Base-by-base conservation (phyloP, 371 early-diverging fungal genomes). In the Lichtheimia ramosa region DNA sequence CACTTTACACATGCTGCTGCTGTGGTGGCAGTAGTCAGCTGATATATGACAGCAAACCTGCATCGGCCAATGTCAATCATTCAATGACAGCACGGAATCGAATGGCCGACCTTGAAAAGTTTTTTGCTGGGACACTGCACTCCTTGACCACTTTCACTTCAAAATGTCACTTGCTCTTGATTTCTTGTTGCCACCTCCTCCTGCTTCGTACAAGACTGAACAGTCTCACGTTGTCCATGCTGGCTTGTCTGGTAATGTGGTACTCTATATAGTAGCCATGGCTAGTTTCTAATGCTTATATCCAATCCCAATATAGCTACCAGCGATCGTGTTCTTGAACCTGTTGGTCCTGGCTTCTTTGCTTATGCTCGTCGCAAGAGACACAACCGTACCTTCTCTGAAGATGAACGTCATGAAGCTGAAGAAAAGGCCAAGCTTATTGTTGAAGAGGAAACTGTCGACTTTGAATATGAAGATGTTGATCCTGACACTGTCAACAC, bases 401-500 rank as follows among this genome's bases (percentile, higher is more conserved):
- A 86, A 71, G 89, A 89, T 66, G 86, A 87, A 58, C 74, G 69
- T 42, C 78, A 81, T 46, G 68, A 74, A 60, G 78, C 78, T 43
- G 62, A 72, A 41, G 73, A 77, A 43, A 73, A 71, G 62, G 81
- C 81, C 56, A 74, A 63, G 54, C 75, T 73, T 59, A 77, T 75
- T 46, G 83, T 84, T 48, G 76, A 83, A 50, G 75, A 76, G 49
- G 89, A 83, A 48, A 86, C 84, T 43, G 86, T 86, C 48, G 86
- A 83, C n/a, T 85, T 86, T 34, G 86, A 82, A 62, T 88, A 89
- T 49, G 92, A 91, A 68, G 82, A 80, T 69, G 89, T 85, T 53
- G 86, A 90, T 61, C 71, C 77, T 51, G 63, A 71, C 56, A 78
- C 87, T 51, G 82, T 91, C 60, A 75, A 75, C 64, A 71, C 80